Percentiles rank a stretch among this genome's conserved stretches.
Evolutionary conservation across 306 rosid species (phyloP).

Genomic region (Malus sieversii): DNA sequence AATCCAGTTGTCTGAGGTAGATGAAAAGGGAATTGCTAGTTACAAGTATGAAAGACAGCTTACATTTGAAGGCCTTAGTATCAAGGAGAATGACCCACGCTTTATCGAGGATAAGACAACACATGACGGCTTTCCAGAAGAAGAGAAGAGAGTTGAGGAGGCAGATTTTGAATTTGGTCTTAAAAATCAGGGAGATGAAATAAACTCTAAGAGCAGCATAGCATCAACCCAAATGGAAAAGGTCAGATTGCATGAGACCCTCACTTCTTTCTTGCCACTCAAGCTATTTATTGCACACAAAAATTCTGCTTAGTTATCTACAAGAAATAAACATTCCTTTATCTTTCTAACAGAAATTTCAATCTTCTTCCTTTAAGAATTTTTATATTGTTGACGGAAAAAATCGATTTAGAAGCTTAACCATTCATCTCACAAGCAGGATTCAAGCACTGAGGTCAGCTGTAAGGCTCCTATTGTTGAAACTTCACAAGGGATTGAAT

Average conservation of each 20-base stretch:
- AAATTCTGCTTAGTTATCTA: too few species aligned
- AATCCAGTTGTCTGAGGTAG: constrained; percentile 1
- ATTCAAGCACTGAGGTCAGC: constrained; percentile 3
- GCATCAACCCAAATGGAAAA: neutral
- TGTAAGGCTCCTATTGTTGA: too few species aligned
- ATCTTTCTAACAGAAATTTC: neutral
- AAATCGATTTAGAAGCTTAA: neutral
- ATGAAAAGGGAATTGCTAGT: neutral
- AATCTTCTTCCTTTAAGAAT: neutral
- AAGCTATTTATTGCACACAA: neutral
- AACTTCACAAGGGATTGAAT: too few species aligned
- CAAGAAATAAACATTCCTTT: neutral
- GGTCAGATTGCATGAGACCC: constrained; percentile 10
- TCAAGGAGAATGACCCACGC: neutral
- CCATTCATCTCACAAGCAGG: constrained; percentile 19
- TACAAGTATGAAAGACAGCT: neutral
- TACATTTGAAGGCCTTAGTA: neutral
- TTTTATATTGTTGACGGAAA: too few species aligned
- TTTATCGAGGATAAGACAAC: neutral
- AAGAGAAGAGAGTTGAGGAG: neutral
- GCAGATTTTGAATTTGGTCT: neutral
- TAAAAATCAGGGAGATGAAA: neutral
- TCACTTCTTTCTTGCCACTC: neutral
- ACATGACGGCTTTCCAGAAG: neutral
- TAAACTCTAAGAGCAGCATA: neutral